Conservation (phyloP, 2,329 filamentous ascomycete species). For the Arachnopeziza araneosa region DNA sequence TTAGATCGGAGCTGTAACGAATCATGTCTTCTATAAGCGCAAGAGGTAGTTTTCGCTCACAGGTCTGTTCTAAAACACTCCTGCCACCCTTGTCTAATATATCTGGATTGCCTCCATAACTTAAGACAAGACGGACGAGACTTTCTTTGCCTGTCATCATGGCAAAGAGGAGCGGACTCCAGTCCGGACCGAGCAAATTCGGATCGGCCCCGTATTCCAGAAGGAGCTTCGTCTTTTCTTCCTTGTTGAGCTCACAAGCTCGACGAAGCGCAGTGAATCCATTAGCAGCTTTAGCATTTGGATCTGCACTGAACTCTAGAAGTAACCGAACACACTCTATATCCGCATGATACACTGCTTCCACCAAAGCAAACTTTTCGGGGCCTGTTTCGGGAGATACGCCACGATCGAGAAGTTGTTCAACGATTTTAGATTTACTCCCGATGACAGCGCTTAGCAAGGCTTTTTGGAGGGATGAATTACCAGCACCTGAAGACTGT, state of each 20-base stretch:
- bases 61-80: slow-evolving; percentile 45
- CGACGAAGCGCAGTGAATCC: not conserved
- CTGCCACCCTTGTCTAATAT: slow-evolving; percentile 55
- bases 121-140: slow-evolving; percentile 40
- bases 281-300: not conserved
- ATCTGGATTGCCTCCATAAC: slow-evolving; percentile 56
- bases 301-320: slow-evolving; percentile 45
- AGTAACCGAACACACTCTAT: slow-evolving; percentile 30
- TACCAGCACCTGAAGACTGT: not conserved
- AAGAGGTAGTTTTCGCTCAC: slow-evolving; percentile 54
- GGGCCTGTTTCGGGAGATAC: not conserved
- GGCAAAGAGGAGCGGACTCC: slow-evolving; percentile 4
- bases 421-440: not conserved
- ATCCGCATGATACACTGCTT: not conserved
- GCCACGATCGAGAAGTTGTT: slow-evolving; percentile 1
- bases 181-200: not conserved
- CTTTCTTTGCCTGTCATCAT: slow-evolving; percentile 30
- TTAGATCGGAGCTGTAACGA: slow-evolving; percentile 50
- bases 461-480: not conserved
- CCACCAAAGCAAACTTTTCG: not conserved
- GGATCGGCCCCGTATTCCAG: slow-evolving; percentile 1
- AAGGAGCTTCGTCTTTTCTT: not conserved
- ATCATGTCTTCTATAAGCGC: slow-evolving; percentile 54
- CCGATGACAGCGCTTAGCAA: not conserved
- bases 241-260: not conserved